Conservation (phyloP, 2,329 filamentous ascomycete genomes). For the Sarocladium brachiariae region DNA sequence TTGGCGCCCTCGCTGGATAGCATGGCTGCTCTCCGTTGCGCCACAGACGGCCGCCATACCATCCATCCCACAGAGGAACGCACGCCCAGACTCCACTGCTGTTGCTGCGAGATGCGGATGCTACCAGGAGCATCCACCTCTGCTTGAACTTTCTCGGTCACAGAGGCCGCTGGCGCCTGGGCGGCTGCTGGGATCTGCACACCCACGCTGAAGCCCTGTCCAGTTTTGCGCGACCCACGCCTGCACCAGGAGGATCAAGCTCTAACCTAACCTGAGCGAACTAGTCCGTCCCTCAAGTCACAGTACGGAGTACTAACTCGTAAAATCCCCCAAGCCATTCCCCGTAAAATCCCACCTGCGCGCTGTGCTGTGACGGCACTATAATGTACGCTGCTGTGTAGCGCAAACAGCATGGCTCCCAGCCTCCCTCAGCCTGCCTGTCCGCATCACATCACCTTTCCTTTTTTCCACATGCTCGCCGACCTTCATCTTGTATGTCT, state of each 20-base stretch:
- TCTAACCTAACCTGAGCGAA: no score
- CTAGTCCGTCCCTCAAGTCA: no score
- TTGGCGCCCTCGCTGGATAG: no score
- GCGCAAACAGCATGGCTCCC: background rate
- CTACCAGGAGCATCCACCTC: background rate
- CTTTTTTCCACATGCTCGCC: conserved; percentile 1
- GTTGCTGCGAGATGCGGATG: background rate
- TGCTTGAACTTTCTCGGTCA: conserved; percentile 6
- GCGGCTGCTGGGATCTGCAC: conserved; percentile 8
- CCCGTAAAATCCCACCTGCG: background rate
- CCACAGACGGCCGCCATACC: no score
- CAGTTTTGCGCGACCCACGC: conserved; percentile 1
- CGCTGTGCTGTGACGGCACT: background rate
- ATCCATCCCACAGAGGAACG: background rate
- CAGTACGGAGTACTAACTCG: no score
- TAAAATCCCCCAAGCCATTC: background rate
- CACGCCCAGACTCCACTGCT: background rate
- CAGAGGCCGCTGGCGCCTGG: background rate
- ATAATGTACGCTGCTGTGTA: background rate
- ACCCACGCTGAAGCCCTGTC: conserved; percentile 5
- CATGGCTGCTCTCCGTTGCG: no score
- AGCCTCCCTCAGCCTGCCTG: background rate
- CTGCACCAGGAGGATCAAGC: no score
- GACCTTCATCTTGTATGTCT: conserved; percentile 1
- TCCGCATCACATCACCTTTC: background rate